These are phyloP conservation scores for Rutstroemia sp. DNA, from an alignment of 2,329 filamentous ascomycete genomes.

Conservation along the genomic window DNA sequence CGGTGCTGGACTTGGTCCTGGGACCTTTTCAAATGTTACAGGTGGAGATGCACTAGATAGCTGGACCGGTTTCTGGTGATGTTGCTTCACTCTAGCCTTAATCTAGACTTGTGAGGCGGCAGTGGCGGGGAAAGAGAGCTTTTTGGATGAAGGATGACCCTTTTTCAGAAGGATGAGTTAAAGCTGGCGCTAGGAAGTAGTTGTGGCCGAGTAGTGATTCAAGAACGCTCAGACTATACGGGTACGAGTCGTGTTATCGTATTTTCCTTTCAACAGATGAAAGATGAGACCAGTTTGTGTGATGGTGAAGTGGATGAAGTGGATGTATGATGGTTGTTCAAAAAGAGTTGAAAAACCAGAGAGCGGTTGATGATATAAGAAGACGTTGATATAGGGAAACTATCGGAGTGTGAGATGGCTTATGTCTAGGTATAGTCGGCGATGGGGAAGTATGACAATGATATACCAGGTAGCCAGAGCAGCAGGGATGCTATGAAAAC, in stretches of 20 bases:
- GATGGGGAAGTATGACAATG: slow-evolving; percentile 10
- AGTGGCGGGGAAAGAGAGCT: background rate
- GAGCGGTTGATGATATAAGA: slow-evolving; percentile 1
- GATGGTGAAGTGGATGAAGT: background rate
- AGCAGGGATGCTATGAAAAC: slow-evolving; percentile 10
- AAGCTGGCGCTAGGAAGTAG: background rate
- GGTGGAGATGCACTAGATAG: slow-evolving; percentile 3
- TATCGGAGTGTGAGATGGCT: slow-evolving; percentile 7
- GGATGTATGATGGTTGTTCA: background rate
- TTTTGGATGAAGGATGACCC: slow-evolving; percentile 8
- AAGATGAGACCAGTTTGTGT: background rate
- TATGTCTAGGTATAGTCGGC: slow-evolving; percentile 9
- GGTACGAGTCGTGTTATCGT: slow-evolving; percentile 1
- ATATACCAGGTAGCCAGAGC: slow-evolving; percentile 8
- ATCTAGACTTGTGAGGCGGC: slow-evolving; percentile 6
- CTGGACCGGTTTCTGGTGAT: background rate
- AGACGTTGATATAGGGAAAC: slow-evolving; percentile 5
- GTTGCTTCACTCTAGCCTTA: background rate
- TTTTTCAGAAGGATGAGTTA: background rate
- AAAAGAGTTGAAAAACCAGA: background rate
- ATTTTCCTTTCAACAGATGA: background rate
- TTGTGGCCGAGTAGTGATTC: slow-evolving; percentile 1
- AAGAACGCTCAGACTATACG: background rate
- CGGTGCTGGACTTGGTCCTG: slow-evolving; percentile 6
- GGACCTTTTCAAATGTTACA: slow-evolving; percentile 7